These are phyloP conservation scores for Fusarium azukiicola DNA, from an alignment of 2,329 filamentous ascomycete species.

Conservation along the genomic window DNA sequence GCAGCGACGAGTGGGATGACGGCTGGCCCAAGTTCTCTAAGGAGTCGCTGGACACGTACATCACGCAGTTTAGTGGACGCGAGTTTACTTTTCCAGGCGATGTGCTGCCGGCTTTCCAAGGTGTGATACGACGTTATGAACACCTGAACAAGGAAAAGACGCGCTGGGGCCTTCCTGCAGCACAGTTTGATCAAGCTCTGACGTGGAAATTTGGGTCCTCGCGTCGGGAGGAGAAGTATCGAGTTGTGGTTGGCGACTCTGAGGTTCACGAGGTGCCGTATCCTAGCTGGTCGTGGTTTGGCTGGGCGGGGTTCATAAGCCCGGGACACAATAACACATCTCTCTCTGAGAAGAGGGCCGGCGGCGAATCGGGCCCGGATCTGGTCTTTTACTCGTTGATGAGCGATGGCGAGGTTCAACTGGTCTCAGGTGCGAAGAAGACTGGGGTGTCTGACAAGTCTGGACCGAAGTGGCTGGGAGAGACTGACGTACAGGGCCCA, in stretches of 20 bases:
- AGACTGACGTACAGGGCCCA: background rate
- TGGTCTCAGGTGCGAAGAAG: background rate
- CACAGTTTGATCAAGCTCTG: constrained; percentile 23
- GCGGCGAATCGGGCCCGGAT: background rate
- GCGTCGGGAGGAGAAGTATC: constrained; percentile 24
- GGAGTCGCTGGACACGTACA: background rate
- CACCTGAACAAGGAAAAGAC: constrained; percentile 34
- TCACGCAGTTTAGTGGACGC: constrained; percentile 30
- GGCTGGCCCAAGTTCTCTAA: constrained; percentile 22
- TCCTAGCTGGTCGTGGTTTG: constrained; percentile 14
- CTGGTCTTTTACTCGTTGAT: background rate
- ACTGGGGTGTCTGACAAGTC: background rate
- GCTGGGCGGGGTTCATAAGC: background rate
- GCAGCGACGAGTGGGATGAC: constrained; percentile 37
- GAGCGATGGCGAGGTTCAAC: background rate
- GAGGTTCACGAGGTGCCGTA: background rate
- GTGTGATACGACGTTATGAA: constrained; percentile 34
- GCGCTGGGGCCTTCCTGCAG: constrained; percentile 26
- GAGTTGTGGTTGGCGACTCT: background rate
- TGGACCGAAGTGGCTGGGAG: background rate
- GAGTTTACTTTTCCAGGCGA: constrained; percentile 34
- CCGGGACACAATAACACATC: background rate
- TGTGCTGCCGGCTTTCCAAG: constrained; percentile 26
- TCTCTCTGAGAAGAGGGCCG: background rate
- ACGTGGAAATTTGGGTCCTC: constrained; percentile 4